Base-by-base conservation (phyloP, 805 yeast species). In the Candida boleticola region DNA sequence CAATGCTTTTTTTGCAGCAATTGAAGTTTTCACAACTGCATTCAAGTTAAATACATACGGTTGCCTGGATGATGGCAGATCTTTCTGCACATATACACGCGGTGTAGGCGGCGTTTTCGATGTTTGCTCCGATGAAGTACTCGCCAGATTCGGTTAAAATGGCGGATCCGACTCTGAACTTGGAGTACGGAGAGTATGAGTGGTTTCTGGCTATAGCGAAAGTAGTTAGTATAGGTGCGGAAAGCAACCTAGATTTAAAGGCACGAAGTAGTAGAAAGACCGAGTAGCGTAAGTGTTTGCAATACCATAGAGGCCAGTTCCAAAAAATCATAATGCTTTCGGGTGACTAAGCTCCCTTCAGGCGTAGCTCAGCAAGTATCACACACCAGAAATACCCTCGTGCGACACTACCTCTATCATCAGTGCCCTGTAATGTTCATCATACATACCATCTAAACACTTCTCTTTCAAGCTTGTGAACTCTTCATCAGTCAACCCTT, bases 41-140 rank as follows among this genome's bases (percentile, higher is more conserved):
- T 22, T 25, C 17, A n/a, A n/a, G n/a, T n/a, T 42, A 36, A 11
- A 30, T 50, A 63, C 68, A 18, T 61, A 63, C 66, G 25, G 55
- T 43, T 29, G 69, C 65, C 34, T 57, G 57, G n/a, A 60, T 49
- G 6, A 69, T 52, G 3, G 75, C 61, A 10, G 66, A 50, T 41
- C 73, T 52, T 47, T 67, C 74, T 1, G 74, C 74, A 46, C 74
- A 67, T 4, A 68, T 62, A n/a, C 63, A 58, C 25, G 66, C 71
- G 10, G 88, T 95, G 56, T 86, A 90, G 37, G 93, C 80, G 2
- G 97, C 98, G 59, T 92, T 93, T 59, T 92, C 99, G 21, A 93
- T 81, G 52, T 92, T 92, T 31, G 95, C 95, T 3, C 98, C 99
- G 10, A 64, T 55, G 19, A 83, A 64, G 33, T 57, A 68, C 16